Evolutionary conservation across 345 rosid species (phyloP), one percentile per base, ranked within the genome.

Genomic region (Iberis pinnata): DNA sequence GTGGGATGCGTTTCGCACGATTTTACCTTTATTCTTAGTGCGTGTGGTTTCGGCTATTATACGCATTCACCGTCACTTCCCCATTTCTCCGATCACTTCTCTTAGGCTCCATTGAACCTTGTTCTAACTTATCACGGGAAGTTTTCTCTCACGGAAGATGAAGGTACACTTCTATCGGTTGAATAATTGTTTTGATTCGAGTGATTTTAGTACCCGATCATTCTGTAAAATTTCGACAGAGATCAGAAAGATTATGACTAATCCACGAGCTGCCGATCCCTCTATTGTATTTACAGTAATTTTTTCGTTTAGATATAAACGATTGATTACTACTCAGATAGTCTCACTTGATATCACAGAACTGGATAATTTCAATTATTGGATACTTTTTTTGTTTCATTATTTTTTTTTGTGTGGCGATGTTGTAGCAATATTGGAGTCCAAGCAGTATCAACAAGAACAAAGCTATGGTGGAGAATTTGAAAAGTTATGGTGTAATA

Each of bases 391-490:
- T 71, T n/a, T n/a, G n/a, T n/a, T n/a, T n/a, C n/a, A n/a, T n/a
- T n/a, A n/a, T n/a, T n/a, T n/a, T n/a, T n/a, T n/a, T n/a, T n/a
- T n/a, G n/a, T n/a, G n/a, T n/a, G n/a, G n/a, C n/a, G n/a, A n/a
- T n/a, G n/a, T n/a, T n/a, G n/a, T n/a, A 88, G 99, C 76, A 73
- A 60, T 74, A 52, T 52, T 82, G 75, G 77, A 70, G 69, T 61
- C 90, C 85, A 38, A 78, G 39, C 48, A 73, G 77, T 46, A 65
- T 74, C 49, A 72, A 55, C 47, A 80, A 76, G 72, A 88, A 86
- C 61, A 83, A 80, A 73, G 76, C 63, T 2, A 88, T 92, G 97
- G 95, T 92, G 44, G 80, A 76, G 62, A 62, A 80, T 39, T 54
- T 92, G 74, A 66, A 73, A 79, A 75, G 15, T 26, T 74, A 72